Conservation (phyloP, 2,329 filamentous ascomycete species). For the Nemania abortiva region DNA sequence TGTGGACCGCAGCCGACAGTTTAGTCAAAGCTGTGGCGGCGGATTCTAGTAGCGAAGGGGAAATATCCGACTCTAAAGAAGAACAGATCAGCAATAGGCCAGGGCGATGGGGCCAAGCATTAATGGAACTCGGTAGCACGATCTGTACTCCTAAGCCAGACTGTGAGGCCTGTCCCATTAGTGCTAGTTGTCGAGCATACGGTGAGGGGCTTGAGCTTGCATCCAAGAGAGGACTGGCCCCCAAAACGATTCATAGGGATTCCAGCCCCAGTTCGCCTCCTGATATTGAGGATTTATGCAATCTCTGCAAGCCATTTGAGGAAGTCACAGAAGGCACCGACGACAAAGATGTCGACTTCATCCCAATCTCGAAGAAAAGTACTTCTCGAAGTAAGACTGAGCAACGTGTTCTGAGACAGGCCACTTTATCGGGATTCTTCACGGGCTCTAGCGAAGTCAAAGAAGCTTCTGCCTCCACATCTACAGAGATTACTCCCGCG, state of each 20-base stretch:
- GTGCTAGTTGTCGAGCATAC: conserved; percentile 64
- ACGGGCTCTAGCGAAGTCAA: conserved; percentile 32
- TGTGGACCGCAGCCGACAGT: conserved; percentile 70
- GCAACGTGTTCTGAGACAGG: conserved; percentile 39
- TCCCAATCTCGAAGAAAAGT: conserved; percentile 30
- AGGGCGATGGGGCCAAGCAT: conserved; percentile 71
- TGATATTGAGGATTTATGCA: conserved; percentile 66
- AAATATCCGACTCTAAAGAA: conserved; percentile 29
- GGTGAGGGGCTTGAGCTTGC: conserved; percentile 58
- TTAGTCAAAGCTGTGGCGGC: conserved; percentile 65
- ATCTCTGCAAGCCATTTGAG: conserved; percentile 61
- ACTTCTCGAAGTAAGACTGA: conserved; percentile 28
- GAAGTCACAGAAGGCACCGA: conserved; percentile 46
- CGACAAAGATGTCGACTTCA: conserved; percentile 40
- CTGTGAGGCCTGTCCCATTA: conserved; percentile 65
- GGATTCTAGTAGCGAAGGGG: conserved; percentile 50
- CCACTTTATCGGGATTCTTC: conserved; percentile 49
- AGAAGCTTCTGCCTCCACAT: conserved; percentile 21
- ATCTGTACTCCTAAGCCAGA: conserved; percentile 70
- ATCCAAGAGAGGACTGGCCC: conserved; percentile 36
- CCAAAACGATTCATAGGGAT: conserved; percentile 16
- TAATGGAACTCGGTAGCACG: conserved; percentile 75
- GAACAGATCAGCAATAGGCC: conserved; percentile 61
- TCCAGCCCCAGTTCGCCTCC: neutral
- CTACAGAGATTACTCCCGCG: conserved; percentile 40